Conservation (phyloP, 129 eudicot species). For the Mikania micrantha region DNA sequence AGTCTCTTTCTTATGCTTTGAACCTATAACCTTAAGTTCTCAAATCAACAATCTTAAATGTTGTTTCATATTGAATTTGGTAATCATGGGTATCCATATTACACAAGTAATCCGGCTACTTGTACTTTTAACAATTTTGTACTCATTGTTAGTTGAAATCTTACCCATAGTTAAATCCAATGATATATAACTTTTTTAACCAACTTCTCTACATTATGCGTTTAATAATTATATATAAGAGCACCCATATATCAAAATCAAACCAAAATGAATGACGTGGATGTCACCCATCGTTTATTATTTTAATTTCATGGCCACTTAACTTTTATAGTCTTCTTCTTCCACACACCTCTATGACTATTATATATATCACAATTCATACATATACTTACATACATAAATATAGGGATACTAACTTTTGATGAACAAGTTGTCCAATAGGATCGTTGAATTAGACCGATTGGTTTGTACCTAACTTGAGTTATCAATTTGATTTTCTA, state of each 20-base stretch:
- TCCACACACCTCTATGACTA: constrained; percentile 7
- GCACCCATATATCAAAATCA: constrained; percentile 7
- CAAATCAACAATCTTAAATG: too few species aligned
- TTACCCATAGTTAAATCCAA: neutral
- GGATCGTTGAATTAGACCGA: too few species aligned
- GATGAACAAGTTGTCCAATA: too few species aligned
- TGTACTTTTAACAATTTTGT: neutral
- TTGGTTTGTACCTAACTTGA: neutral
- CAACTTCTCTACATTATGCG: neutral
- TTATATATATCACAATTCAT: neutral
- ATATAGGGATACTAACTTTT: too few species aligned
- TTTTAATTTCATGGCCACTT: constrained; percentile 10
- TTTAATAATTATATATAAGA: neutral
- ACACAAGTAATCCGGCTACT: neutral
- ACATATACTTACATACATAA: neutral
- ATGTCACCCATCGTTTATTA: constrained; percentile 16
- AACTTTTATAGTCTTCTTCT: constrained; percentile 13
- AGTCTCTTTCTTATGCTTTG: too few species aligned
- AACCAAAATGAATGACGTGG: constrained; percentile 22
- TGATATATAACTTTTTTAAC: neutral
- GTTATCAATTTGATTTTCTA: neutral
- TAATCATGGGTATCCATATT: neutral
- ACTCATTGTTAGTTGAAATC: neutral
- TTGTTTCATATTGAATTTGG: too few species aligned
- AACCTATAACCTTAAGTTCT: too few species aligned